Base-by-base conservation (phyloP, 2,329 filamentous ascomycete species). In the Alternaria angustiovoidea region DNA sequence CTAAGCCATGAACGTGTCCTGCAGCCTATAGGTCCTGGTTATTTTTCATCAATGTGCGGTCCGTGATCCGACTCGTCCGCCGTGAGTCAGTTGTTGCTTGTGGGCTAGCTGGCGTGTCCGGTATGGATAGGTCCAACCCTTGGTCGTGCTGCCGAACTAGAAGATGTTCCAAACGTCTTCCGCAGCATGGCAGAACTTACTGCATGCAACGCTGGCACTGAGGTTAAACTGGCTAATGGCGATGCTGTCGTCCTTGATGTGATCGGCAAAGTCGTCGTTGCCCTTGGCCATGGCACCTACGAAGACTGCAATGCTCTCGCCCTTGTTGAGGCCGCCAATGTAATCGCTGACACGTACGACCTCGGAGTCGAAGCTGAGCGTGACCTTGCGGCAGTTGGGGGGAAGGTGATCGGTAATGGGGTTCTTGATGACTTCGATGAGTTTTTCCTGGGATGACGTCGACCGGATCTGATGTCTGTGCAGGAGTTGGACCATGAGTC, bases 251-350 rank as follows among this genome's bases (percentile, higher is more conserved):
- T 98, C 94, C 74, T 98, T 96, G 81, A 91, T 93, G 41, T 88
- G 87, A 77, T 99, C 95, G 66, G 95, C 95, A 78, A 99, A 99
- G 80, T 92, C 94, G 78, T 99, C 95, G 55, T 89, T 87, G 18
- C 95, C 95, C 83, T 98, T 98, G 61, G 95, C 95, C 94, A 99
- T 99, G 71, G 95, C 95, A 70, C 95, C 95, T 42, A 98, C 93
- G 74, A 98, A 98, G 64, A 99, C 94, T 75, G 94, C 97, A 58
- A 98, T 92, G 82, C 94, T 98, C 82, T 98, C 93, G 73, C 94
- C 90, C 49, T 90, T 84, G 12, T 86, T 88, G 9, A 98, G 83
- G 4, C 87, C 88, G 68, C 92, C 88, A 62, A 99, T 89, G 79
- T 97, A 99, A 78, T 97, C 93, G 71, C 92, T 87, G 34, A 95